Conservation (phyloP, 441 rosid species). For the Bruguiera hainesii region DNA sequence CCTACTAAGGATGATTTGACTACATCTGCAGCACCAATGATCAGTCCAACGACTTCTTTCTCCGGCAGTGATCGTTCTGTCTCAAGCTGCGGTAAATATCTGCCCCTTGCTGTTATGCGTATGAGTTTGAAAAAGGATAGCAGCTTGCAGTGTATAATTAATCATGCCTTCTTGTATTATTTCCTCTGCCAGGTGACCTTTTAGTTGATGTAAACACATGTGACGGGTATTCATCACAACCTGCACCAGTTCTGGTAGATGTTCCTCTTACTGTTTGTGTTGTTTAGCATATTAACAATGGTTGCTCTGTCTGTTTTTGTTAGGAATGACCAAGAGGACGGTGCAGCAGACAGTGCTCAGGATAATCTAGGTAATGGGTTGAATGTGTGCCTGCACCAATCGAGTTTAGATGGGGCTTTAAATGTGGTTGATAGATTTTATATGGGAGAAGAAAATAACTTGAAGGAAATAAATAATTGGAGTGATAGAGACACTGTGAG, state of each 20-base stretch:
- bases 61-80: constrained; percentile 61
- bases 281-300: neutral
- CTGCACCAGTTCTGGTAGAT: constrained; percentile 8
- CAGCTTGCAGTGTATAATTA: constrained; percentile 1
- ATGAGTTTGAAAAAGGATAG: neutral
- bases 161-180: constrained; percentile 16
- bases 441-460: constrained; percentile 29
- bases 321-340: constrained; percentile 58
- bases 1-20: constrained; percentile 30
- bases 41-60: constrained; percentile 60
- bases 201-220: constrained; percentile 63
- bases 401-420: constrained; percentile 27
- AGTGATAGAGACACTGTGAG: constrained; percentile 31
- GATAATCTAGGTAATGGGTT: constrained; percentile 30
- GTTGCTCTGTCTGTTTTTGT: constrained; percentile 5
- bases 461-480: constrained; percentile 22
- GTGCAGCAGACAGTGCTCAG: constrained; percentile 31
- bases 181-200: constrained; percentile 52
- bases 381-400: constrained; percentile 29
- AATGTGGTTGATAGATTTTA: constrained; percentile 34
- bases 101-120: constrained; percentile 12
- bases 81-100: constrained; percentile 58
- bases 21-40: constrained; percentile 38
- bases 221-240: constrained; percentile 41
- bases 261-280: neutral